phyloP scores from a whole-genome alignment of 257 asterid species.

The Lavandula angustifolia region DNA sequence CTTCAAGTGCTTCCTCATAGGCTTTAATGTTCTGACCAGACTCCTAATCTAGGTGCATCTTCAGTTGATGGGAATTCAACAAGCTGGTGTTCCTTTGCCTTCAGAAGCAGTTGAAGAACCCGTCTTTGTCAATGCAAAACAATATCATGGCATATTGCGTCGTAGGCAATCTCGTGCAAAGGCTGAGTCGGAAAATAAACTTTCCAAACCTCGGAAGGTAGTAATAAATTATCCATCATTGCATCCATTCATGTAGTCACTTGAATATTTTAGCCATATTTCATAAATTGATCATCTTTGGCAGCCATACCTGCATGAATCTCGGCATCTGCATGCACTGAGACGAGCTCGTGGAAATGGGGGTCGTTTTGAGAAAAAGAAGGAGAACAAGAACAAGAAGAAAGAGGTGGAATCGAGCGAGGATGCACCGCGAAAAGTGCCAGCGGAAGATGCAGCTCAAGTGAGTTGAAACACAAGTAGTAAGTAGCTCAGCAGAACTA shows the following conservation, averaged over 20 bases:
- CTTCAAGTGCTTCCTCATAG: neutral
- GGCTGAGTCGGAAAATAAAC: conserved; percentile 85
- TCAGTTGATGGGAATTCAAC: conserved; percentile 93
- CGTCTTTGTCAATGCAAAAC: conserved; percentile 95
- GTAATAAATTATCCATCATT: neutral
- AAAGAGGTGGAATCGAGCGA: conserved; percentile 49
- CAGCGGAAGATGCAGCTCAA: conserved; percentile 41
- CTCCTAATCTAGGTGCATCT: conserved; percentile 62
- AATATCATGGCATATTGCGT: conserved; percentile 89
- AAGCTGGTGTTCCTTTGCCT: conserved; percentile 88
- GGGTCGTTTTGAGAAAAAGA: conserved; percentile 89
- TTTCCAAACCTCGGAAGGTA: conserved; percentile 84
- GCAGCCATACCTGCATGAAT: conserved; percentile 98
- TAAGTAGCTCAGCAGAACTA: conserved; percentile 8
- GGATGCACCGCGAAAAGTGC: conserved; percentile 39
- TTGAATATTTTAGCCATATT: no score
- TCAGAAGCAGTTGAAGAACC: conserved; percentile 91
- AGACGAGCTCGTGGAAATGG: conserved; percentile 86
- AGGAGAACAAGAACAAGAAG: conserved; percentile 40
- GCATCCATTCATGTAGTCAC: no score
- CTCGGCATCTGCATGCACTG: conserved; percentile 88
- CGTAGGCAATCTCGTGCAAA: conserved; percentile 95
- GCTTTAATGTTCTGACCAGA: conserved; percentile 2
- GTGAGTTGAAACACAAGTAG: neutral
- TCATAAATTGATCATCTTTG: conserved; percentile 19